Base-by-base conservation (phyloP, 768 basidiomycete genomes). In the Calvatia gigantea region DNA sequence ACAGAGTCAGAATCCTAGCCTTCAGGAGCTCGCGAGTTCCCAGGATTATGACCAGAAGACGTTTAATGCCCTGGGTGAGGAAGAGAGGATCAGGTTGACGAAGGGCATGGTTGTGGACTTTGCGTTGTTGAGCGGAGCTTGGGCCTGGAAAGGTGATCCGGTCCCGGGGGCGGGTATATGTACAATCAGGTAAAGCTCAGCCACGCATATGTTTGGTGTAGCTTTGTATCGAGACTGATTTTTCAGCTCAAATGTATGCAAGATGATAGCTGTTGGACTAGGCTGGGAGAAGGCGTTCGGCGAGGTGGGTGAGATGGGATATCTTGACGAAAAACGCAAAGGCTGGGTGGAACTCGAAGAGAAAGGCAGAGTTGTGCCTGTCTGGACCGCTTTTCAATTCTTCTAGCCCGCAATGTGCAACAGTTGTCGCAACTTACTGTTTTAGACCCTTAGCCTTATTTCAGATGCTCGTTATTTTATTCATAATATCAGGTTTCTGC, bases 331-430 rank as follows among this genome's bases (percentile, higher is more conserved):
- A 23, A 64, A 69, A 17, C 61, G 62, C 21, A 77, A 76, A 62
- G 71, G 76, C 11, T 88, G 87, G 87, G 69, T 86, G 2, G 87
- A 89, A 44, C 72, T 87, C n/a, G 87, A 89, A 61, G 69, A 79
- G 58, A 75, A 76, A 46, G 86, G 83, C 0, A 60, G 48, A n/a
- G 64, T 85, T 38, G 60, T 75, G 28, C 87, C 86, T 9, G 68
- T 75, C 6, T 89, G 86, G 86, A 61, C 70, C 37, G 71, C 84
- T 12, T 86, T 84, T 58, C 75, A 85, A 54, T 61, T 83, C 37
- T 83, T 83, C 62, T 73, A 67, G 59, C n/a, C n/a, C n/a, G n/a
- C n/a, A n/a, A n/a, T n/a, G n/a, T 31, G 9, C 21, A 28, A 6
- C 25, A 0, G 2, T 19, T 7, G 33, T n/a, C 19, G 41, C 31